Base-by-base conservation (phyloP, 176 grass and related monocot genomes). In the Bonia amplexicaulis region DNA sequence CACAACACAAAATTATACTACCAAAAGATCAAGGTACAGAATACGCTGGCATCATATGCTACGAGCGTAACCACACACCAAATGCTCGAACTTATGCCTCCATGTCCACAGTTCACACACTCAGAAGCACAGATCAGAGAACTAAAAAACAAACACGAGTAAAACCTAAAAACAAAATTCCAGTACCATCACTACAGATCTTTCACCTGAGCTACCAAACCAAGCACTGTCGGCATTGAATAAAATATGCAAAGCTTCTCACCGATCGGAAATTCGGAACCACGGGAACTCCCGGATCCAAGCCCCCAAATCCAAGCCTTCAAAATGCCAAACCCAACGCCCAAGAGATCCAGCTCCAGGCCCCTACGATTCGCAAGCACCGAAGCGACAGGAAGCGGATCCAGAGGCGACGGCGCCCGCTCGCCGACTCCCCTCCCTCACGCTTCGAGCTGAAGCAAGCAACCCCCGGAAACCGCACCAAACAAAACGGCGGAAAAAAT, bases 331-430 rank as follows among this genome's bases (percentile, higher is more conserved):
- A 90, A 72, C 67, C 59, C 74, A 72, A 57, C 82, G 47, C 67
- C 22, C 76, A 29, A 63, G 81, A 95, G 95, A 92, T 95, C 91
- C 87, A 89, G 74, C 64, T 66, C 74, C 77, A 51, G 71, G 74
- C 80, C n/a, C 65, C 78, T 64, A 84, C 62, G 70, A 78, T 76
- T 76, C 45, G 48, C 39, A 16, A 64, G 79, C 76, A 52, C 35
- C 85, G 23, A 85, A 71, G 27, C 71, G 26, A 90, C 75, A 80
- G 35, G 66, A 74, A 15, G 71, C 72, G 68, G 87, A 90, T 90
- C 71, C 82, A 84, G 72, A 79, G 78, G 63, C 49, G 85, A 84
- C 80, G 76, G 71, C 75, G 80, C 73, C 84, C 23, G 61, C 75
- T 83, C 49, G 64, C 74, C 85, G 75, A 86, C 67, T 81, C 81